These are phyloP conservation scores for Diophrys sp. DNA, from an alignment of 73 alveolate genomes.

Conservation along the genomic window DNA sequence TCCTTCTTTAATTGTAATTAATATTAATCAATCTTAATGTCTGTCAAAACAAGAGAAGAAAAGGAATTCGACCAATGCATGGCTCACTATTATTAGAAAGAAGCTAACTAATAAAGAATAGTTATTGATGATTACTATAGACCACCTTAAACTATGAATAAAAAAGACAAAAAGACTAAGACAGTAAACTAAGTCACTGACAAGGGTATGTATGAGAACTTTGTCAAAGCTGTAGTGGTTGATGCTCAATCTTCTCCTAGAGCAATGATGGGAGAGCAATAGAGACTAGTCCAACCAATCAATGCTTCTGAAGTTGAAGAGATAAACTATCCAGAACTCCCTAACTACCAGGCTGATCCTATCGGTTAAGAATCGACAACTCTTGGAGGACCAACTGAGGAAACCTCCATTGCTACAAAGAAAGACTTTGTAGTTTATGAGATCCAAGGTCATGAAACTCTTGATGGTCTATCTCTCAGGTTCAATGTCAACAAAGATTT, in stretches of 20 bases:
- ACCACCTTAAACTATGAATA: neutral
- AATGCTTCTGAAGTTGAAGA: neutral
- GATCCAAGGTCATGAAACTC: conserved; percentile 39
- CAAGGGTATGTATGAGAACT: neutral
- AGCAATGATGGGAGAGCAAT: neutral
- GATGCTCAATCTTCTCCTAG: neutral
- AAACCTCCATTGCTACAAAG: too few relatives aligned
- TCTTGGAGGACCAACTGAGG: neutral
- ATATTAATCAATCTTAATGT: too few relatives aligned
- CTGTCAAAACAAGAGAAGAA: neutral
- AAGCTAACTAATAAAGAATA: neutral
- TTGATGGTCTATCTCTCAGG: conserved; percentile 30
- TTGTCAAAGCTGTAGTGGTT: neutral
- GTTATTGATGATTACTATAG: neutral
- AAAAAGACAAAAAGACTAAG: neutral
- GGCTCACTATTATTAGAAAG: neutral
- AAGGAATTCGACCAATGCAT: neutral
- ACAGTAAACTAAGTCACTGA: neutral
- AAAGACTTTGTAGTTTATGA: conserved; percentile 27
- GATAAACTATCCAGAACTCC: neutral
- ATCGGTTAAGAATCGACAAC: neutral
- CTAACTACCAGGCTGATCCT: neutral
- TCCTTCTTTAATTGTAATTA: neutral
- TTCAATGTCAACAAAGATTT: conserved; percentile 41
- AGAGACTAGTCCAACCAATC: neutral